Conservation (phyloP, 2,329 filamentous ascomycete species). For the Geosmithia flava region DNA sequence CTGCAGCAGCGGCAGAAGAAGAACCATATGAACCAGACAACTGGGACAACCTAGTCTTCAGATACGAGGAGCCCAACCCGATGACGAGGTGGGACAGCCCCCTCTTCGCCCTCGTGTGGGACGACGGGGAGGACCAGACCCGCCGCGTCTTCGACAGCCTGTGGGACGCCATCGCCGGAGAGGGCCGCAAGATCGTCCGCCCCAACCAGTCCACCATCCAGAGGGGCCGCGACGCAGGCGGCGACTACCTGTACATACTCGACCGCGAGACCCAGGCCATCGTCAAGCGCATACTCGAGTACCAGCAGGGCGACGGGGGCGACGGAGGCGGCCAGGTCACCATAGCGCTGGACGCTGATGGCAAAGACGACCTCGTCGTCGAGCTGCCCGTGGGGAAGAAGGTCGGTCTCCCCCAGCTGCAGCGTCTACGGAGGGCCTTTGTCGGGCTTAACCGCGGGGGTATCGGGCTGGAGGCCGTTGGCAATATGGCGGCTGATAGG, state of each 20-base stretch:
- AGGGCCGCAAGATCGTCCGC: slow-evolving; percentile 48
- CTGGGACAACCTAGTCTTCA: slow-evolving; percentile 69
- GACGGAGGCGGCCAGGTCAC: slow-evolving; percentile 42
- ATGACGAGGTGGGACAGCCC: slow-evolving; percentile 81
- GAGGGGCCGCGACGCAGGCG: slow-evolving; percentile 45
- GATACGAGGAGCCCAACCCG: slow-evolving; percentile 77
- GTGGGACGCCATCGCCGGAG: slow-evolving; percentile 63
- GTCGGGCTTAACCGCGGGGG: slow-evolving; percentile 62
- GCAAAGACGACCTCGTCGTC: slow-evolving; percentile 40
- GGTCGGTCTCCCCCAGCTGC: slow-evolving; percentile 61
- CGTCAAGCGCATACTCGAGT: slow-evolving; percentile 53
- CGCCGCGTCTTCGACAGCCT: slow-evolving; percentile 47
- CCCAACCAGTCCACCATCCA: slow-evolving; percentile 67
- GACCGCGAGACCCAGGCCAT: slow-evolving; percentile 71
- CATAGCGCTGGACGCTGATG: slow-evolving; percentile 9
- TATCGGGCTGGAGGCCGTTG: slow-evolving; percentile 45
- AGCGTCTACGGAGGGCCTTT: slow-evolving; percentile 67
- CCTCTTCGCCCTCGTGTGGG: slow-evolving; percentile 66
- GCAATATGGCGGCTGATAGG: slow-evolving; percentile 38
- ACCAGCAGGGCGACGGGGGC: slow-evolving; percentile 56
- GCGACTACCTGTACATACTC: slow-evolving; percentile 69
- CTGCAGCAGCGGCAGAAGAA: too few relatives aligned
- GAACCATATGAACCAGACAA: slow-evolving; percentile 39
- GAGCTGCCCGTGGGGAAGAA: slow-evolving; percentile 50
- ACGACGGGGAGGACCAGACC: slow-evolving; percentile 54